phyloP scores from a whole-genome alignment of 2,329 filamentous ascomycete genomes.

The Aureobasidium sp. region DNA sequence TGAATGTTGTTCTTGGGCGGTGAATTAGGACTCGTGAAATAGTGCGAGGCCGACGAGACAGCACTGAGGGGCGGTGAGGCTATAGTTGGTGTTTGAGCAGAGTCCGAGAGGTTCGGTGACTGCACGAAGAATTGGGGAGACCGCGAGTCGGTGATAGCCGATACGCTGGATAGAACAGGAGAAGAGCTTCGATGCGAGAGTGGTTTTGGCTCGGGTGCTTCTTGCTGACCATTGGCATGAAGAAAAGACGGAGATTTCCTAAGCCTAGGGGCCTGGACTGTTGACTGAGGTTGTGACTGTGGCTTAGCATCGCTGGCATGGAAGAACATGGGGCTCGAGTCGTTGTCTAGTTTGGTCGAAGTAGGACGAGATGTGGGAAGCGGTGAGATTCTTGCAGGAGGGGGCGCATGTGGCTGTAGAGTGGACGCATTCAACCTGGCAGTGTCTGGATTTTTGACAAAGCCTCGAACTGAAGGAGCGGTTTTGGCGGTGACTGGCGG shows the following conservation, averaged over 20 bases:
- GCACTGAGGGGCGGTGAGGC: conserved; percentile 28
- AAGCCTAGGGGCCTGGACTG: conserved; percentile 27
- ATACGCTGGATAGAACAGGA: conserved; percentile 32
- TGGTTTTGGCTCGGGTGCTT: conserved; percentile 30
- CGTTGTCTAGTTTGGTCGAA: not conserved
- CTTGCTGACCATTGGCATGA: conserved; percentile 42
- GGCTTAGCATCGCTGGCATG: conserved; percentile 72
- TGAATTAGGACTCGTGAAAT: conserved; percentile 30
- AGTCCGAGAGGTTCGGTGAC: not conserved
- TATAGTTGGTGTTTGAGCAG: conserved; percentile 22
- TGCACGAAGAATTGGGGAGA: conserved; percentile 5
- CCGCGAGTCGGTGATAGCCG: conserved; percentile 2
- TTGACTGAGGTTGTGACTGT: conserved; percentile 25
- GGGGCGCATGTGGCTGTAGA: not conserved
- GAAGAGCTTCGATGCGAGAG: conserved; percentile 3
- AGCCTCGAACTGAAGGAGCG: conserved; percentile 4
- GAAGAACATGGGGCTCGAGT: conserved; percentile 57
- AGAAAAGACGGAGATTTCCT: conserved; percentile 45
- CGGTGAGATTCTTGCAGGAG: not conserved
- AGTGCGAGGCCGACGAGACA: conserved; percentile 25
- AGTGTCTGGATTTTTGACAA: not conserved
- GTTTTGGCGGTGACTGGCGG: not conserved
- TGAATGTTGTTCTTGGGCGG: conserved; percentile 43
- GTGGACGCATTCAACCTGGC: not conserved
- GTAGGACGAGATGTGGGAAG: not conserved